phyloP scores from a whole-genome alignment of 2,329 filamentous ascomycete genomes.

The Hortaea sp. region DNA sequence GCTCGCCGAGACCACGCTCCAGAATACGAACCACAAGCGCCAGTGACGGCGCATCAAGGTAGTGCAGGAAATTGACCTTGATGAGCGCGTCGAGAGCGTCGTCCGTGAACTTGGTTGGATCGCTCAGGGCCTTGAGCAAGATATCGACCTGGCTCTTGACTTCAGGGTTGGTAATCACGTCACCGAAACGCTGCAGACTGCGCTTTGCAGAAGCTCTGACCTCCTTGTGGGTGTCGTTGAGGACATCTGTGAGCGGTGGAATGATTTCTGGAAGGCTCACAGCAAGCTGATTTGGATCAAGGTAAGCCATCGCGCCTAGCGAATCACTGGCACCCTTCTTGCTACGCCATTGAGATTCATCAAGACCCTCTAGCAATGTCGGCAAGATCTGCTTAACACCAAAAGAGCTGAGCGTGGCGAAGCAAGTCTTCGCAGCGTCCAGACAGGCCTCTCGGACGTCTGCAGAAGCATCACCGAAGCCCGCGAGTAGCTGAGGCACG shows the following conservation, averaged over 20 bases:
- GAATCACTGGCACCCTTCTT: constrained; percentile 97
- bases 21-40: constrained; percentile 91
- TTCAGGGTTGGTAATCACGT: constrained; percentile 96
- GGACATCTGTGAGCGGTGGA: constrained; percentile 80
- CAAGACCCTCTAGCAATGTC: constrained; percentile 79
- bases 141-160: constrained; percentile 87
- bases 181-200: constrained; percentile 93
- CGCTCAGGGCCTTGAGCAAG: constrained; percentile 89
- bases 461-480: constrained; percentile 78
- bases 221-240: constrained; percentile 98
- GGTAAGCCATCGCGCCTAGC: constrained; percentile 94
- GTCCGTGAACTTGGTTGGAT: constrained; percentile 94
- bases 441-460: constrained; percentile 90
- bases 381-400: constrained; percentile 93
- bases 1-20: constrained; percentile 79
- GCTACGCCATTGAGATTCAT: constrained; percentile 94
- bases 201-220: constrained; percentile 85
- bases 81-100: constrained; percentile 88
- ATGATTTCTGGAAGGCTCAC: constrained; percentile 92
- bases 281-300: constrained; percentile 90
- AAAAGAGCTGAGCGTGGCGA: constrained; percentile 84
- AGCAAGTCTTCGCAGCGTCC: constrained; percentile 88
- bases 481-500: constrained; percentile 76
- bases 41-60: constrained; percentile 91
- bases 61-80: constrained; percentile 97